A percentile compares a stretch with the other conserved stretches of the same genome.
Conservation (phyloP, 345 rosid species). For the Syzygium oleosum region DNA sequence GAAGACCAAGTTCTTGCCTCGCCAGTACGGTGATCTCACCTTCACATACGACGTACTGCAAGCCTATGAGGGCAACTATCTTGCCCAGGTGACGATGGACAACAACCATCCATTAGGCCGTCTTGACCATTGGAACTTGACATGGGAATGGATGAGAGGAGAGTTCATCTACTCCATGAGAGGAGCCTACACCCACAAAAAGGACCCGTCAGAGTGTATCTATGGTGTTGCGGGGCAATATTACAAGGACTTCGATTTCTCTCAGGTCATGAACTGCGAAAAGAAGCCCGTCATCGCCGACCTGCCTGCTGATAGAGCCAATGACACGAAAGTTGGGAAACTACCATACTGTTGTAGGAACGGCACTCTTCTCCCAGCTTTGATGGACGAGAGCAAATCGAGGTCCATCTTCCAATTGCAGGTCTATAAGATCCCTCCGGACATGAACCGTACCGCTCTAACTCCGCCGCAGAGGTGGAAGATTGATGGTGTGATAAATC, state of each 20-base stretch:
- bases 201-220: slow-evolving; percentile 46
- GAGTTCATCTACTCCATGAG: slow-evolving; percentile 77
- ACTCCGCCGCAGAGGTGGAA: slow-evolving; percentile 73
- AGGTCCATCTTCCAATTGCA: slow-evolving; percentile 60
- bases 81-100: slow-evolving; percentile 84
- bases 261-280: slow-evolving; percentile 57
- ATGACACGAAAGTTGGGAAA: slow-evolving; percentile 56
- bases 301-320: slow-evolving; percentile 41
- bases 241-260: slow-evolving; percentile 60
- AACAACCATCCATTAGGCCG: slow-evolving; percentile 64
- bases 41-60: slow-evolving; percentile 60
- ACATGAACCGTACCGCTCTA: slow-evolving; percentile 51
- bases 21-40: slow-evolving; percentile 56
- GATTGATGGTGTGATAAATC: slow-evolving; percentile 51
- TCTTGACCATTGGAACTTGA: slow-evolving; percentile 87
- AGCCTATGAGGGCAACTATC: slow-evolving; percentile 61
- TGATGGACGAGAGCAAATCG: slow-evolving; percentile 56
- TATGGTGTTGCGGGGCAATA: slow-evolving; percentile 56
- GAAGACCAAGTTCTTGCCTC: slow-evolving; percentile 36
- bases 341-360: slow-evolving; percentile 75
- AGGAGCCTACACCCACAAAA: slow-evolving; percentile 70
- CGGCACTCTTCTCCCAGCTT: slow-evolving; percentile 55
- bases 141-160: slow-evolving; percentile 91
- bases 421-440: slow-evolving; percentile 78
- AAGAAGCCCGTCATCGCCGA: slow-evolving; percentile 63